Evolutionary conservation across 139 green algal species (phyloP).

Genomic region (Pedinophyceae sp.): DNA sequence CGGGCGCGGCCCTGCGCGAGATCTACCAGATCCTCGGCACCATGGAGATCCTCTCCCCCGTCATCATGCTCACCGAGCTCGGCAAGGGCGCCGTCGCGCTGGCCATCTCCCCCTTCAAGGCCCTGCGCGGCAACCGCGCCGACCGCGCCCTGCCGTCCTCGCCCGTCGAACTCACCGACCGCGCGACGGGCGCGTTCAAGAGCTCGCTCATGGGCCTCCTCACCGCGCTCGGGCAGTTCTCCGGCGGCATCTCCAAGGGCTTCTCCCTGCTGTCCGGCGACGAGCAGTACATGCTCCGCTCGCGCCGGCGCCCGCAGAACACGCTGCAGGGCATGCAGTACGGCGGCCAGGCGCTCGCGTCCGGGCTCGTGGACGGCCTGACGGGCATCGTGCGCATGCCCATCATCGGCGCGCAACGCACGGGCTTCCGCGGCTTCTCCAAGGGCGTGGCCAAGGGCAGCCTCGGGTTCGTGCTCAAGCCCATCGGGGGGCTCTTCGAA

Average conservation of each 20-base stretch:
- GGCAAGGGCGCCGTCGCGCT: background rate
- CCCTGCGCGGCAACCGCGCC: no score
- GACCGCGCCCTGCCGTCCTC: no score
- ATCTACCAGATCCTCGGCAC: slow-evolving; percentile 12
- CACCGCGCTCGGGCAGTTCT: slow-evolving; percentile 10
- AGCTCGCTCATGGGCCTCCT: background rate
- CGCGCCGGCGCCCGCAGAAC: slow-evolving; percentile 13
- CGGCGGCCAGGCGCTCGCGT: slow-evolving; percentile 16
- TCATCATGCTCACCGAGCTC: background rate
- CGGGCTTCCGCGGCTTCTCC: slow-evolving; percentile 17
- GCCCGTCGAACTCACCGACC: no score
- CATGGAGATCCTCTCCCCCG: background rate
- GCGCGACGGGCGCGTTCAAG: background rate
- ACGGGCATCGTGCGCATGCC: slow-evolving; percentile 31
- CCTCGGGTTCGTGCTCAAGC: slow-evolving; percentile 30
- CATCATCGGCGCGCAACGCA: slow-evolving; percentile 16
- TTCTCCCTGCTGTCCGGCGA: slow-evolving; percentile 32
- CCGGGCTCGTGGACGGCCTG: slow-evolving; percentile 10
- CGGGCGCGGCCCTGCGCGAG: slow-evolving; percentile 9
- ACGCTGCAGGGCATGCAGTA: slow-evolving; percentile 19
- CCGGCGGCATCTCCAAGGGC: slow-evolving; percentile 21
- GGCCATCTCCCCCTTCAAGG: background rate
- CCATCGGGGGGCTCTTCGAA: slow-evolving; percentile 23
- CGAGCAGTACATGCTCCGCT: slow-evolving; percentile 31
- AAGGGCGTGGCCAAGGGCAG: slow-evolving; percentile 26